Percentiles rank a stretch among this genome's conserved stretches.
Evolutionary conservation across 2,329 filamentous ascomycete species (phyloP).

Genomic region (Talaromyces sp.): DNA sequence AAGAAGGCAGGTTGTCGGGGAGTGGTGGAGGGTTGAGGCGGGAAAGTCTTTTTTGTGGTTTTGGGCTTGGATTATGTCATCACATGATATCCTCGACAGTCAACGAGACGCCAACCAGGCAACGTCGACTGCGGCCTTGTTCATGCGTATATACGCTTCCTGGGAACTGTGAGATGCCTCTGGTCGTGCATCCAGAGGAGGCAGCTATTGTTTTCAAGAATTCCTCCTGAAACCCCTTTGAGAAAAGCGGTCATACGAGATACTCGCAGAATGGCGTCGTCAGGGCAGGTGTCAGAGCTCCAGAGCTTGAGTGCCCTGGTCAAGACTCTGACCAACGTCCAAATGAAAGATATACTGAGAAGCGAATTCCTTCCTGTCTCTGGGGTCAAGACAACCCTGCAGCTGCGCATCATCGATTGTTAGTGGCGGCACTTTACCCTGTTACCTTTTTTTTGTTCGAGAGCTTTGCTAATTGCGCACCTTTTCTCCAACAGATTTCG

Average conservation of each 20-base stretch:
- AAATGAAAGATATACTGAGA: conserved; percentile 72
- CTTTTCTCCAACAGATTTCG: conserved; percentile 19
- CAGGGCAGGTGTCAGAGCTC: conserved; percentile 36
- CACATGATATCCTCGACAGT: neutral
- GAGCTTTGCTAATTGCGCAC: neutral
- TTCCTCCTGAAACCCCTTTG: neutral
- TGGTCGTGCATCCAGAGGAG: neutral
- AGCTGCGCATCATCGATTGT: conserved; percentile 74
- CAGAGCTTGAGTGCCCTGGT: conserved; percentile 40
- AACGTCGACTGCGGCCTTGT: neutral
- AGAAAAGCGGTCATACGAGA: neutral
- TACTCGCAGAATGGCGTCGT: conserved; percentile 30
- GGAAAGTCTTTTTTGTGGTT: neutral
- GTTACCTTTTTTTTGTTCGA: neutral
- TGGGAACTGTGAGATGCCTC: conserved; percentile 4
- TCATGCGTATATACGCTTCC: neutral
- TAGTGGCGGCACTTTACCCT: conserved; percentile 38
- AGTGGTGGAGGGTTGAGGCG: neutral
- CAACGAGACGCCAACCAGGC: neutral
- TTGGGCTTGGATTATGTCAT: neutral
- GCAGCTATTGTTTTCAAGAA: conserved; percentile 2
- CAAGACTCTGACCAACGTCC: conserved; percentile 55
- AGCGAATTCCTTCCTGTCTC: conserved; percentile 69
- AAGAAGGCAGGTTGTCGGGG: neutral
- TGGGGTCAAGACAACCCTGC: conserved; percentile 79